Base-by-base conservation (phyloP, 1,284 basidiomycete species). In the Schizophyllum amplum region DNA sequence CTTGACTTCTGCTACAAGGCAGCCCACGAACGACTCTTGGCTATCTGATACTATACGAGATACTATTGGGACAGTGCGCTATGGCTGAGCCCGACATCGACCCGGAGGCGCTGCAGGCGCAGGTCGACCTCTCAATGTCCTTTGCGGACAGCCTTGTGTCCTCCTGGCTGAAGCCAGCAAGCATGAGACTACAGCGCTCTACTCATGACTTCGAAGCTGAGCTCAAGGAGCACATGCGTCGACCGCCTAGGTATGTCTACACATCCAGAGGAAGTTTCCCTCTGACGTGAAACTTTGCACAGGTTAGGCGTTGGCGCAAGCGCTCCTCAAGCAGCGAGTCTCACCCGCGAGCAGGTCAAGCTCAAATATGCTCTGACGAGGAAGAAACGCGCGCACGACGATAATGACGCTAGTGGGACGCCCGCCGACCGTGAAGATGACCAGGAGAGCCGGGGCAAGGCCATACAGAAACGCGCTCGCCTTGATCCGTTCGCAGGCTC, bases 51-150 rank as follows among this genome's bases (percentile, higher is more conserved):
- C n/a, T n/a, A n/a, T n/a, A n/a, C n/a, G n/a, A n/a, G n/a, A n/a
- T n/a, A n/a, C n/a, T n/a, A n/a, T n/a, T n/a, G n/a, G n/a, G n/a
- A 3, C 7, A 2, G 33, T 17, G 17, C 2, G 17, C 33, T 42
- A 42, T 42, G 33, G 33, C 33, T 47, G 57, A 60, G 55, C 54
- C 65, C 33, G 68, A 73, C 51, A 73, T 87, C 55, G 83, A 87
- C 65, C 63, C 75, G 47, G 84, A 87, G 63, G 72, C 78, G 42
- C 73, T 90, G 33, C 87, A 90, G 66, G 86, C 87, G 24, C 83
- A 86, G 68, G 81, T 90, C 57, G 85, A 90, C 69, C 73, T 87
- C 65, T 82, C 87, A n/a, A 80, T 90, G 80, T 82, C 87, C 4
- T 81, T 85, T 67, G 81, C 83, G 1, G 79, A 88, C 61, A 76